These are phyloP conservation scores for Mrakia gelida DNA, from an alignment of 768 basidiomycete species.

Conservation along the genomic window DNA sequence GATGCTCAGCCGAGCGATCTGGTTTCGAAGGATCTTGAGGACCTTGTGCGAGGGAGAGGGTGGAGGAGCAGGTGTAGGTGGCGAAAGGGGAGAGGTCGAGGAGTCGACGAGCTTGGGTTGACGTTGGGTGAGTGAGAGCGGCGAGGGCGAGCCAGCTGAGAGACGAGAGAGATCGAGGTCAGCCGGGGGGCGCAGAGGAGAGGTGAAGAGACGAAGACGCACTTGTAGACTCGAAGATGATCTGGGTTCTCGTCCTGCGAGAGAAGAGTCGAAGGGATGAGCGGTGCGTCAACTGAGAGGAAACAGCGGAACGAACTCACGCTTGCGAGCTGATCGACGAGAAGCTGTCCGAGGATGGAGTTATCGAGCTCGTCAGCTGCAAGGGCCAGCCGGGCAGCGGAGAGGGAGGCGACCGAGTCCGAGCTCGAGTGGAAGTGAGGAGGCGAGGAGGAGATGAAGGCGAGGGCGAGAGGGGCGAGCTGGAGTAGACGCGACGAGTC, in stretches of 20 bases:
- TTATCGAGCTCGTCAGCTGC: not conserved
- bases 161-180: not conserved
- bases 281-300: not conserved
- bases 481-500: not conserved
- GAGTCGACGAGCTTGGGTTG: not conserved
- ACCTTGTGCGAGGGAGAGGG: not conserved
- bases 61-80: not conserved
- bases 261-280: not conserved
- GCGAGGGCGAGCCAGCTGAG: not conserved
- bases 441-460: not conserved
- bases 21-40: not conserved
- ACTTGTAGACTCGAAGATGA: conserved; percentile 4
- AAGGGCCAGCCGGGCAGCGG: not conserved
- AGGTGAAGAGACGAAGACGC: not conserved
- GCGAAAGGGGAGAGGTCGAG: not conserved
- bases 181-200: not conserved
- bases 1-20: conserved; percentile 3
- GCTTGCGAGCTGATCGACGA: not conserved
- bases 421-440: not conserved
- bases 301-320: not conserved
- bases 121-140: not conserved
- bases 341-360: not conserved
- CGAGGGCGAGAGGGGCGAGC: not conserved
- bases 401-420: not conserved
- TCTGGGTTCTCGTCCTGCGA: not conserved